Conservation (phyloP, 768 basidiomycete species). For the Imleria badia region DNA sequence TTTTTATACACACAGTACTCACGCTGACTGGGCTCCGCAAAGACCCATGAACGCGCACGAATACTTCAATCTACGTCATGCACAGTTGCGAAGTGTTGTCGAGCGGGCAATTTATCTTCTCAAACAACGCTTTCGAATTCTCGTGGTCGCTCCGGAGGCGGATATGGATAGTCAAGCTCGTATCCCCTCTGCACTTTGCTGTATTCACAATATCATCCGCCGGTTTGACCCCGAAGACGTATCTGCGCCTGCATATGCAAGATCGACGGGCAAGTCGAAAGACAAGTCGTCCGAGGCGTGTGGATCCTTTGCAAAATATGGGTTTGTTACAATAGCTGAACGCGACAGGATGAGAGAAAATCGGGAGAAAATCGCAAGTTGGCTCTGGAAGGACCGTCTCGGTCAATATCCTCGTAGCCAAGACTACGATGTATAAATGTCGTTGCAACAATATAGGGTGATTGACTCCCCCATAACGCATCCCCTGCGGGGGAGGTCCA, state of each 20-base stretch:
- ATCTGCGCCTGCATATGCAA: not conserved
- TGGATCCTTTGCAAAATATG: too few relatives aligned
- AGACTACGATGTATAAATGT: not conserved
- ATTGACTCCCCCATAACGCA: too few relatives aligned
- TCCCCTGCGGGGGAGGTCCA: too few relatives aligned
- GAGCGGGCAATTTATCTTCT: conserved; percentile 11
- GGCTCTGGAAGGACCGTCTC: not conserved
- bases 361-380: not conserved
- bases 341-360: not conserved
- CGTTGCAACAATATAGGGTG: too few relatives aligned
- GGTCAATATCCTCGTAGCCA: not conserved
- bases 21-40: not conserved
- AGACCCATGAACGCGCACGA: conserved; percentile 19
- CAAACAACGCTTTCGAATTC: conserved; percentile 21
- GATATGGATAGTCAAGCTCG: conserved; percentile 20
- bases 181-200: conserved; percentile 23
- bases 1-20: too few relatives aligned
- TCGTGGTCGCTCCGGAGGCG: conserved; percentile 10
- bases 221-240: conserved; percentile 3
- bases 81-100: not conserved
- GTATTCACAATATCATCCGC: conserved; percentile 29
- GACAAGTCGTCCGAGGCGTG: too few relatives aligned
- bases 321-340: not conserved
- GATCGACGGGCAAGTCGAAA: too few relatives aligned
- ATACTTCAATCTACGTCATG: conserved; percentile 25